Evolutionary conservation across 345 rosid genomes (phyloP).

Genomic region (Citropsis articulata): DNA sequence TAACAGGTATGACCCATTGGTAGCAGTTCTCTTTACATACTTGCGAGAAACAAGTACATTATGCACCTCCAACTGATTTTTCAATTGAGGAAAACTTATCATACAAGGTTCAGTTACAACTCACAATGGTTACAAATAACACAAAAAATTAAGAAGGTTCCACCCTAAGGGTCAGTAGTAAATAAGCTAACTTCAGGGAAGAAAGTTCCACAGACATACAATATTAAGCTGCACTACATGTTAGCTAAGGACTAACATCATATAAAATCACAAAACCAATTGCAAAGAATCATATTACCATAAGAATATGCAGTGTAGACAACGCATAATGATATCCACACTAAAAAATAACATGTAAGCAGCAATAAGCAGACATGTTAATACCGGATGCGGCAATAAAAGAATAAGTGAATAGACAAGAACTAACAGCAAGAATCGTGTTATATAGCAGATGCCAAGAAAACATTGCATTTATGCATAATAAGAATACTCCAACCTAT

Average conservation of each 20-base stretch:
- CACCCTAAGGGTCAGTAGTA: slow-evolving; percentile 2
- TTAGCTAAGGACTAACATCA: background rate
- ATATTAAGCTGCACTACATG: background rate
- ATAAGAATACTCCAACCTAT: background rate
- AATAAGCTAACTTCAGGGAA: background rate
- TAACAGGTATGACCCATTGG: background rate
- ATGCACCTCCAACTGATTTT: too few relatives aligned
- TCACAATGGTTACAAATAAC: slow-evolving; percentile 21
- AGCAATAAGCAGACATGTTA: background rate
- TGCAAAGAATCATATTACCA: background rate
- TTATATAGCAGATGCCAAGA: too few relatives aligned
- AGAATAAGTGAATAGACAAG: background rate
- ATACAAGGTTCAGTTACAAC: slow-evolving; percentile 12
- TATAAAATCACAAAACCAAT: background rate
- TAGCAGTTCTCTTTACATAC: background rate
- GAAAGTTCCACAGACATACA: background rate
- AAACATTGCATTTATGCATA: background rate
- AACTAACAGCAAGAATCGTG: background rate
- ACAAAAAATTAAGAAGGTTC: slow-evolving; percentile 10
- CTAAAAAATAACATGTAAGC: background rate
- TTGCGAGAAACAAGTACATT: background rate
- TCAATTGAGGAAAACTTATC: too few relatives aligned
- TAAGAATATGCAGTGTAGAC: background rate
- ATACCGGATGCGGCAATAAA: background rate
- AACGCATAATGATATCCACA: background rate